Base-by-base conservation (phyloP, 2,329 filamentous ascomycete genomes). In the Colletotrichum godetiae region DNA sequence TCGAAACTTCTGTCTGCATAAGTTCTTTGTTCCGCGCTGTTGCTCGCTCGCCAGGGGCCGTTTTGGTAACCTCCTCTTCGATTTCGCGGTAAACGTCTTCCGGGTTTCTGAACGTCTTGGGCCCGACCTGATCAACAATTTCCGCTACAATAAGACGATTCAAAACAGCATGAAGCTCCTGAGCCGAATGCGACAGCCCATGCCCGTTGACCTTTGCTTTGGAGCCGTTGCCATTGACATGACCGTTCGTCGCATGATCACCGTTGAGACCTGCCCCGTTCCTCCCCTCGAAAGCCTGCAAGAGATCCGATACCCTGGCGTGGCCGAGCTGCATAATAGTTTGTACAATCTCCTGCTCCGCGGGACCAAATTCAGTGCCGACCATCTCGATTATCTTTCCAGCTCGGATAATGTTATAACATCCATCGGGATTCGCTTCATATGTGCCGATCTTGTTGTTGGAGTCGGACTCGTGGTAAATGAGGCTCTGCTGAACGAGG, bases 401-500 rank as follows among this genome's bases (percentile, higher is more conserved):
- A 4, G 91, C 90, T 71, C 97, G 93, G 49, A 95, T 87, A 56
- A 98, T 87, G 77, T 92, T 92, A 83, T 98, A 98, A 75, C 95
- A 94, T 74, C 92, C 91, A 76, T 91, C 87, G 80, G 92, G 87
- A 78, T 98, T 95, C 72, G 95, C 93, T 81, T 98, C 94, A 84
- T 98, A 99, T 80, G 91, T 91, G 29, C 93, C 93, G 62, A 88
- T 81, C 58, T 88, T 88, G 56, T 90, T 88, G 68, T 92, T 89
- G 68, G 87, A 80, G 73, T 92, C 88, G 76, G 91, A 90, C 76
- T 91, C 89, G 82, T 95, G 93, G 81, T 92, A 94, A 75, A 97
- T 87, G 61, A 98, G 90, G 79, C 95, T 95, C 80, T 98, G 94
- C 81, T 98, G 96, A 55, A 97, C 90, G 75, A 98, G 91, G 37